Evolutionary conservation across 1,284 basidiomycete species (phyloP), one percentile per base, ranked within the genome.

Genomic region (Ustilago hordei): DNA sequence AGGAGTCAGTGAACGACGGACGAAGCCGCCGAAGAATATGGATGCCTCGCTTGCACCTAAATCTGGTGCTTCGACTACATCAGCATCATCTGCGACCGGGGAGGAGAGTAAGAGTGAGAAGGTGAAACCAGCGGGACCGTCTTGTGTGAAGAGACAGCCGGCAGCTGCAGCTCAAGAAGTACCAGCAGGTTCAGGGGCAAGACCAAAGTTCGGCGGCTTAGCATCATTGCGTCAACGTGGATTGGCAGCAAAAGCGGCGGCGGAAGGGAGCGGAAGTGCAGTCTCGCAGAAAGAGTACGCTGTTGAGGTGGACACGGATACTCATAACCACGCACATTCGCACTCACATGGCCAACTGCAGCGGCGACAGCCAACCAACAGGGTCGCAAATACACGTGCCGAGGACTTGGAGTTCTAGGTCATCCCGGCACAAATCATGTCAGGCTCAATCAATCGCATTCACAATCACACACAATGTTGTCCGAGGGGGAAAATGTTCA

Each of bases 1-100:
- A 11, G 95, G 95, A 6, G 91, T 94, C 6, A 90, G 91, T 13
- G 95, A 97, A 86, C 89, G 95, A 4, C 43, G 81, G 19, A 80
- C 79, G 0, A 79, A 79, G 63, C 81, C 81, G 57, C 58, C 62
- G 0, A 78, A 71, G 56, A 64, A 58, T 34, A 34, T 60, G 17
- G 70, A 35, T 34, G 64, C 47, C 19, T 28, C 3, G 23, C 23
- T 28, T 28, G 28, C 3, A 9, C 50, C 38, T 6, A 62, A 48
- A 47, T 3, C 28, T 11, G 34, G 19, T 19, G 34, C 8, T 28
- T 13, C n/a, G 19, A 2, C 43, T 15, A 41, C 58, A 17, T 23
- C 34, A n/a, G 5, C 39, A 19, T 8, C 36, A 17, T 36, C 36
- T 19, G 47, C 38, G 8, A 28, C 43, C 9, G 31, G 13, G 19